phyloP scores from a whole-genome alignment of 352 stramenopile species.

The Saprolegnia parasitica region DNA sequence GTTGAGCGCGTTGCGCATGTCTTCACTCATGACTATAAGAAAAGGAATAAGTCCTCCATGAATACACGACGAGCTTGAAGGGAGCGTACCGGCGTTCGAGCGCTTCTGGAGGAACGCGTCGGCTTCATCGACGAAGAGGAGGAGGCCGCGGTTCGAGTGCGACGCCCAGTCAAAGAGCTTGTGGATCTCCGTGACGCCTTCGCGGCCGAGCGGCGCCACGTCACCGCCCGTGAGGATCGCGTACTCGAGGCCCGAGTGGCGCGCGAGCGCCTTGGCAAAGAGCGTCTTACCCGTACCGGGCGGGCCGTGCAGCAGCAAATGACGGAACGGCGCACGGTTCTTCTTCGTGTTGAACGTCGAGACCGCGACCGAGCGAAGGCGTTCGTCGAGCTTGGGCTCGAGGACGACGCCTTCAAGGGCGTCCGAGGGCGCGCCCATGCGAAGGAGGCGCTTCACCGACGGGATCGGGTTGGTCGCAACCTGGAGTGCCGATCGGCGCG shows the following conservation, averaged over 20 bases:
- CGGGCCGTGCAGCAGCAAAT: slow-evolving; percentile 96
- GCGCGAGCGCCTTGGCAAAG: slow-evolving; percentile 96
- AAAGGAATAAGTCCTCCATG: neutral
- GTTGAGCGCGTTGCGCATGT: slow-evolving; percentile 99
- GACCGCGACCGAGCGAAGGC: slow-evolving; percentile 92
- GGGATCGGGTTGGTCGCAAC: slow-evolving; percentile 81
- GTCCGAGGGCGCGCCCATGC: slow-evolving; percentile 86
- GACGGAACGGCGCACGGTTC: slow-evolving; percentile 96
- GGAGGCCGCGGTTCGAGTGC: slow-evolving; percentile 90
- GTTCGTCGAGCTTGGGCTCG: slow-evolving; percentile 90
- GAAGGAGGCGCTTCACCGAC: slow-evolving; percentile 85
- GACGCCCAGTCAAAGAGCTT: slow-evolving; percentile 99
- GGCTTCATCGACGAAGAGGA: slow-evolving; percentile 99
- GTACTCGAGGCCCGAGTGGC: slow-evolving; percentile 97
- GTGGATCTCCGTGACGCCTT: slow-evolving; percentile 99
- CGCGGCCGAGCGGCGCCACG: slow-evolving; percentile 94
- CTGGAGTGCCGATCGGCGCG: slow-evolving; percentile 76
- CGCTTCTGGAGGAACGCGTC: slow-evolving; percentile 99
- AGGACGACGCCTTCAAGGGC: slow-evolving; percentile 93
- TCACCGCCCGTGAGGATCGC: slow-evolving; percentile 98
- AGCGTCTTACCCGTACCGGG: slow-evolving; percentile 99
- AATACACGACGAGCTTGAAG: neutral
- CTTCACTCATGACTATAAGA: slow-evolving; percentile 86
- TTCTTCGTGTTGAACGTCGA: slow-evolving; percentile 98
- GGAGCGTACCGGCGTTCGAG: slow-evolving; percentile 66